These are phyloP conservation scores for Athelia sp. DNA, from an alignment of 1,284 basidiomycete genomes.

Conservation along the genomic window DNA sequence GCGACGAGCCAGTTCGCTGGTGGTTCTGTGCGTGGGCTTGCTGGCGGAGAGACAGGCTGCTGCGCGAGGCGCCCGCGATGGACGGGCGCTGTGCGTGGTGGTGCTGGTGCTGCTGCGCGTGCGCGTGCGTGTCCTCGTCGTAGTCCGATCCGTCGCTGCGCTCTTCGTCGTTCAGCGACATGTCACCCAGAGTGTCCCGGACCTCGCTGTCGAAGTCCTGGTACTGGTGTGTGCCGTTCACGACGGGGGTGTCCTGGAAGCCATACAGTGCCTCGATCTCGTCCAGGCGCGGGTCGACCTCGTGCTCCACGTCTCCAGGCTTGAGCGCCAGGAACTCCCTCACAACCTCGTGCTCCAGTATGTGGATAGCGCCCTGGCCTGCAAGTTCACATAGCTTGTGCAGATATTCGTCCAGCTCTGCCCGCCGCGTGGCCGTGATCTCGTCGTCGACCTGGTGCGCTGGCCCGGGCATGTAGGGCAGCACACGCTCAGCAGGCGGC, in stretches of 20 bases:
- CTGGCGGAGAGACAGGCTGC: conserved; percentile 21
- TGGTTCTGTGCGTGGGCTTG: conserved; percentile 39
- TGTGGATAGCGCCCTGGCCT: conserved; percentile 65
- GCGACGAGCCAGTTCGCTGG: conserved; percentile 42
- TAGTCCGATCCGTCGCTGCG: conserved; percentile 56
- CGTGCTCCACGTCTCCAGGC: conserved; percentile 80
- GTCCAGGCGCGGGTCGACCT: conserved; percentile 51
- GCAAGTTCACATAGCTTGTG: conserved; percentile 71
- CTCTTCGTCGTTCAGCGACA: conserved; percentile 39
- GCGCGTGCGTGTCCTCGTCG: conserved; percentile 50
- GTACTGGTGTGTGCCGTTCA: conserved; percentile 18
- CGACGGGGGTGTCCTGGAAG: conserved; percentile 22
- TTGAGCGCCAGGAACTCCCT: conserved; percentile 84
- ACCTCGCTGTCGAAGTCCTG: conserved; percentile 35
- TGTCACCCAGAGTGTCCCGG: conserved; percentile 40
- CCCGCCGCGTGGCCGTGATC: conserved; percentile 77
- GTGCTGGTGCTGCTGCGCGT: conserved; percentile 31
- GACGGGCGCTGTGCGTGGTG: conserved; percentile 19
- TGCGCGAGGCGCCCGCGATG: background rate
- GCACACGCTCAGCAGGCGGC: conserved; percentile 60
- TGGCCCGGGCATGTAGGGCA: conserved; percentile 97
- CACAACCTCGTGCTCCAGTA: conserved; percentile 79
- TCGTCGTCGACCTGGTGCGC: conserved; percentile 80
- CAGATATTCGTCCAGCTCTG: conserved; percentile 89
- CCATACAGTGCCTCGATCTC: conserved; percentile 54